Conservation (phyloP, 345 rosid genomes). For the Rhodamnia argentea region DNA sequence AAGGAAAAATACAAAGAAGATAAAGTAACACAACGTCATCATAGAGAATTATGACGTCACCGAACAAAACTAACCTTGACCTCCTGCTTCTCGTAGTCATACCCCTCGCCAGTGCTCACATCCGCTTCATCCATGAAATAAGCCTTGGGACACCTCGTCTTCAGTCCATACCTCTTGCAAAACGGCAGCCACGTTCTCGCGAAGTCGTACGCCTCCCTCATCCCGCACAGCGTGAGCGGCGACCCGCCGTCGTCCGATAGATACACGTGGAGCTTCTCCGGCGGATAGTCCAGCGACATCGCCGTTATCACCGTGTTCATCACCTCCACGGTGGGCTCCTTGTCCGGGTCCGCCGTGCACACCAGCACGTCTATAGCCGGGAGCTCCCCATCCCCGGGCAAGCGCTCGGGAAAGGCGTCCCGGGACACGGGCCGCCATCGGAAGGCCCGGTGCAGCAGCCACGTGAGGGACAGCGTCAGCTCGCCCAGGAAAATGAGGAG, state of each 20-base stretch:
- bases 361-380: slow-evolving; percentile 60
- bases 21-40: background rate
- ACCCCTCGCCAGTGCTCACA: background rate
- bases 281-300: slow-evolving; percentile 69
- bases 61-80: slow-evolving; percentile 12
- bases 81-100: slow-evolving; percentile 1
- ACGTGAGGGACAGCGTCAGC: slow-evolving; percentile 16
- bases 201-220: slow-evolving; percentile 64
- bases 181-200: slow-evolving; percentile 64
- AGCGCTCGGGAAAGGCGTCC: slow-evolving; percentile 19
- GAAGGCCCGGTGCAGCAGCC: slow-evolving; percentile 16
- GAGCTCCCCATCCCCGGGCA: slow-evolving; percentile 20
- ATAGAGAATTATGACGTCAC: background rate
- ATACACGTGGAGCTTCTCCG: slow-evolving; percentile 54
- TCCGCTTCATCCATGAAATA: slow-evolving; percentile 18
- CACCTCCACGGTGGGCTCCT: slow-evolving; percentile 62
- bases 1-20: background rate
- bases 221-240: slow-evolving; percentile 50
- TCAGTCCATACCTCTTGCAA: slow-evolving; percentile 30
- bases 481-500: slow-evolving; percentile 16
- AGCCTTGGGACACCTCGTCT: slow-evolving; percentile 40
- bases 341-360: slow-evolving; percentile 83
- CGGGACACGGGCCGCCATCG: slow-evolving; percentile 22
- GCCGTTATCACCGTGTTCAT: slow-evolving; percentile 69
- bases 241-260: slow-evolving; percentile 89